Evolutionary conservation across 345 rosid species (phyloP), one percentile per base, ranked within the genome.

Genomic region (Lepidium didymum): DNA sequence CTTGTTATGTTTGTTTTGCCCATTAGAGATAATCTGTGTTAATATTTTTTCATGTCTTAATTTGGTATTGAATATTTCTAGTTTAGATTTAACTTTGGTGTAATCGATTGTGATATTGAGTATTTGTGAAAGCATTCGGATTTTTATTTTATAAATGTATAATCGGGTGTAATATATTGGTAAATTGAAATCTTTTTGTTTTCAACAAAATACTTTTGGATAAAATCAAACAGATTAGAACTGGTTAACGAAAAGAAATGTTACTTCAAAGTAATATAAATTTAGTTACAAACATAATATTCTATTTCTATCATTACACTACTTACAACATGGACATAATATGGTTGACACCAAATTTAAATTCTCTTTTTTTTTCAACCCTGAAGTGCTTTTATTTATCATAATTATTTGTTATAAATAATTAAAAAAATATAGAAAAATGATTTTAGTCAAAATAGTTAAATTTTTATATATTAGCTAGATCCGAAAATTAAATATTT

Each of bases 1-100:
- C 34, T 25, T 38, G 34, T 58, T 63, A 55, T n/a, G 56, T 73
- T 66, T 58, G 66, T 57, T 72, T 56, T 51, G 37, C 6, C 65
- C 33, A 12, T 15, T 50, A 40, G 61, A 56, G 60, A 73, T 49
- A 64, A 29, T 56, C 29, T 56, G 60, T 73, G 77, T 73, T 73
- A 64, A 66, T 73, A 73, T 66, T 72, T 64, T 62, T 18, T 46
- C 31, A 27, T 55, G 70, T 37, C 75, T 34, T 34, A 34, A 67
- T n/a, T 55, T 72, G 64, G 52, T 56, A 53, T 34, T 71, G 41
- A 53, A 35, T 62, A 7, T 41, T 40, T 43, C 10, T 52, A 70
- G n/a, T 50, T 69, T 57, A 68, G 62, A 62, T 52, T 33, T 21
- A 29, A 33, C 49, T 55, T 62, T 33, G 53, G 55, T 70, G 75